Conservation (phyloP, 768 basidiomycete genomes). For the Xerocomellus intermedius region DNA sequence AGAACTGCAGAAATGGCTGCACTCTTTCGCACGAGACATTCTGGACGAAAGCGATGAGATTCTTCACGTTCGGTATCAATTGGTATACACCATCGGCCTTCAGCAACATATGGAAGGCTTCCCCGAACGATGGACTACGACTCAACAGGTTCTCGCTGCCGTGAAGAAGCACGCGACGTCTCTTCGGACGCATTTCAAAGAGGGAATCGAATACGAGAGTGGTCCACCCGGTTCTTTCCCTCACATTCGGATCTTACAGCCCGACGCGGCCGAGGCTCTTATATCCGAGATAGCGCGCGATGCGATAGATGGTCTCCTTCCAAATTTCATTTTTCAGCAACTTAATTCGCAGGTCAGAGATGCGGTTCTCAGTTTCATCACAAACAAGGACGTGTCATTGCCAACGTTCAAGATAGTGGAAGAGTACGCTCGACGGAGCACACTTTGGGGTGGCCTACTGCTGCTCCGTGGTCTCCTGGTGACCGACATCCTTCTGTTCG, state of each 20-base stretch:
- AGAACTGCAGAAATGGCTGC: constrained; percentile 21
- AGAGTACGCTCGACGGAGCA: constrained; percentile 10
- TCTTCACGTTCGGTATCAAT: constrained; percentile 32
- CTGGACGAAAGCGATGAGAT: constrained; percentile 27
- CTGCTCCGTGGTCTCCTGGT: constrained; percentile 41
- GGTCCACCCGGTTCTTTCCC: constrained; percentile 17
- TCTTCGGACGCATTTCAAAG: neutral
- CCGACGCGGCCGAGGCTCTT: neutral
- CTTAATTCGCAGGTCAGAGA: neutral
- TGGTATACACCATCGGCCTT: constrained; percentile 33
- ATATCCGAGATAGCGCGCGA: neutral
- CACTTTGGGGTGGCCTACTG: constrained; percentile 27
- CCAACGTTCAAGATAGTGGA: neutral
- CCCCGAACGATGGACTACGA: constrained; percentile 34
- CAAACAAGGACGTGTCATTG: neutral
- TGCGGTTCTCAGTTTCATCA: neutral
- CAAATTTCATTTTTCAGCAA: constrained; percentile 12
- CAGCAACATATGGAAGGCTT: constrained; percentile 27
- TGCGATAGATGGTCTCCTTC: constrained; percentile 10
- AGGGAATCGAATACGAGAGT: neutral
- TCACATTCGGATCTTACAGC: constrained; percentile 13
- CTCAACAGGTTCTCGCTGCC: constrained; percentile 25
- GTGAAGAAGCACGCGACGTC: constrained; percentile 6
- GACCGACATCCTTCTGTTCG: constrained; percentile 39
- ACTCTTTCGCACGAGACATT: constrained; percentile 18